Base-by-base conservation (phyloP, 805 yeast genomes). In the Ogataea methylovora region DNA sequence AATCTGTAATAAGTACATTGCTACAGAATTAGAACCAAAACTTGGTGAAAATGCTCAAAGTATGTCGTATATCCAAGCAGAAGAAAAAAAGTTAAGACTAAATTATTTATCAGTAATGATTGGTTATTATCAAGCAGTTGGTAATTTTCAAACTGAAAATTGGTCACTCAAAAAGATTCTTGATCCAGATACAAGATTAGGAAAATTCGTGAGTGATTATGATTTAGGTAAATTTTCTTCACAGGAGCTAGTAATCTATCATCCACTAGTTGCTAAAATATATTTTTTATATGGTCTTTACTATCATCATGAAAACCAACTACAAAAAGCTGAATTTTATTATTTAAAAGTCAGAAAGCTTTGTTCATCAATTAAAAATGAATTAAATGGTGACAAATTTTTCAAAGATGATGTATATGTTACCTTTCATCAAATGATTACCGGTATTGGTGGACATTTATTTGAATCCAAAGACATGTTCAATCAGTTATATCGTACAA, bases 211-310 rank as follows among this genome's bases (percentile, higher is more conserved):
- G 34, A 35, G 39, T 16, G 50, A 48, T 14, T 67, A 63, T 39
- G 63, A 66, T 34, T 29, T 47, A 1, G 62, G 63, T 3, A 40
- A 40, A 16, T 62, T 64, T 33, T 54, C 65, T 3, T 53, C 55
- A 2, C 67, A 61, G 38, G 73, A 70, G 33, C 41, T 61, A 33
- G 39, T 51, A n/a, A 45, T 58, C 18, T 64, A 59, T 38, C 60
- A 57, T 31, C 48, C 51, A 18, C 37, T 69, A 15, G 38, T 65
- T 4, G 65, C 72, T 2, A 48, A 52, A 24, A 45, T 67, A 4
- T 57, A 56, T 20, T 68, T 64, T 38, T 38, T 70, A 14, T 57
- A 61, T 31, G 77, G 64, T 2, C 30, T 61, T 4, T 55, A 58
- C 33, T 52, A 56, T 39, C 76, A 71, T 32, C 38, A 49, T 12